A percentile compares a stretch with the other conserved stretches of the same genome.
phyloP scores from a whole-genome alignment of 306 rosid species.

The Dalbergia cochinchinensis region DNA sequence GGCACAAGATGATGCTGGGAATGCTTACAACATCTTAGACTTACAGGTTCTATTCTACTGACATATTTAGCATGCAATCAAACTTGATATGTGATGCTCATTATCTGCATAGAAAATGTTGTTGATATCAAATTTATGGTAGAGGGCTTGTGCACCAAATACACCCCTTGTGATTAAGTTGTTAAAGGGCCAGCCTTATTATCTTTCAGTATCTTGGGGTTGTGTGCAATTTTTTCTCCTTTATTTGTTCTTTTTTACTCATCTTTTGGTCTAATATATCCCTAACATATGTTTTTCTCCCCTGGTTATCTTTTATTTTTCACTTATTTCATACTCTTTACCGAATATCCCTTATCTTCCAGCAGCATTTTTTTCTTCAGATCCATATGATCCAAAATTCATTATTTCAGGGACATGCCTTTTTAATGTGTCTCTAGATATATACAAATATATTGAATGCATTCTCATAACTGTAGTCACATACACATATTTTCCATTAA shows the following conservation, averaged over 20 bases:
- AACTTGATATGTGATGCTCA: conserved; percentile 15
- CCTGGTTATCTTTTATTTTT: conserved; percentile 24
- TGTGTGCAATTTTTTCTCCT: conserved; percentile 27
- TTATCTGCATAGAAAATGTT: background rate
- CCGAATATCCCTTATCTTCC: background rate
- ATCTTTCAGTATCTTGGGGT: background rate
- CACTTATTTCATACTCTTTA: conserved; percentile 2
- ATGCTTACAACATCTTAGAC: conserved; percentile 76
- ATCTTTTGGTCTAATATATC: background rate
- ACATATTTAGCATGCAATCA: background rate
- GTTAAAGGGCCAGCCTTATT: conserved; percentile 5
- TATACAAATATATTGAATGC: background rate
- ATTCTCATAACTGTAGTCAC: conserved; percentile 1
- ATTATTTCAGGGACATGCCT: conserved; percentile 6
- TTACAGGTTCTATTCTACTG: conserved; percentile 65
- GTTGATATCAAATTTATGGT: background rate
- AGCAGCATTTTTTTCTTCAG: background rate
- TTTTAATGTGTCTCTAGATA: background rate
- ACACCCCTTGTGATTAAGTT: background rate
- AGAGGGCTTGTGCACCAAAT: background rate
- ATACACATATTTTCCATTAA: background rate
- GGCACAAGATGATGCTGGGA: conserved; percentile 75
- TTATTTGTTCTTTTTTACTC: background rate
- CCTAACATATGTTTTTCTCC: background rate
- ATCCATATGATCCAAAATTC: conserved; percentile 8